Base-by-base conservation (phyloP, 768 basidiomycete species). In the Podaxis sp. region DNA sequence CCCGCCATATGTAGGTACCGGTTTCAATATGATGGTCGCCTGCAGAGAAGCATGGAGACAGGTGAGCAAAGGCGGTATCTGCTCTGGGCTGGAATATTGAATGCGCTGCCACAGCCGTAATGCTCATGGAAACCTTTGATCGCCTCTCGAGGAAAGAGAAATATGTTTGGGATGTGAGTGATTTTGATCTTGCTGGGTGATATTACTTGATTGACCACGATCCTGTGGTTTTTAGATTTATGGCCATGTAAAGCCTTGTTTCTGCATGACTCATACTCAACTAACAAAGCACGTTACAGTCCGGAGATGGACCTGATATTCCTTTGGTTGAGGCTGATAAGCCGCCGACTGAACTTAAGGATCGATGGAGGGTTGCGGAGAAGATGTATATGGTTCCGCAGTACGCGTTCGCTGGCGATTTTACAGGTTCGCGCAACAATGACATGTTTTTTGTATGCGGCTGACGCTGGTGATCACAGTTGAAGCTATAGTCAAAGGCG, bases 101-200 rank as follows among this genome's bases (percentile, higher is more conserved):
- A 15, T 9, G n/a, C 19, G 43, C 43, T 3, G n/a, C 33, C 24
- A 9, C 64, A 87, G 86, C 85, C n/a, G 85, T 84, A 8, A 89
- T 88, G 88, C 70, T 89, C 49, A 88, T 89, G 86, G 88, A 89
- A 68, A 86, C 85, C 2, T 88, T 89, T 66, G 81, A 84, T 51
- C 80, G 81, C 4, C 74, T 89, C 15, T 82, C 84, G 7, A 71
- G 84, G 53, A 87, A 87, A 70, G 86, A 88, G 64, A 89, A 89
- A 71, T 89, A 87, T 68, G 82, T 83, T n/a, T 89, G 88, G 88
- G 88, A 89, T 80, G 87, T 88, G 66, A 73, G 86, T 79, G 1
- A 4, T 36, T 47, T 17, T 13, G 27, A 38, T 49, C n/a, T 11
- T 17, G 8, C 37, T 52, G 19, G 7, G 3, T 37, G 13, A 7